Evolutionary conservation across 345 rosid species (phyloP).

Genomic region (Corchorus olitorius): DNA sequence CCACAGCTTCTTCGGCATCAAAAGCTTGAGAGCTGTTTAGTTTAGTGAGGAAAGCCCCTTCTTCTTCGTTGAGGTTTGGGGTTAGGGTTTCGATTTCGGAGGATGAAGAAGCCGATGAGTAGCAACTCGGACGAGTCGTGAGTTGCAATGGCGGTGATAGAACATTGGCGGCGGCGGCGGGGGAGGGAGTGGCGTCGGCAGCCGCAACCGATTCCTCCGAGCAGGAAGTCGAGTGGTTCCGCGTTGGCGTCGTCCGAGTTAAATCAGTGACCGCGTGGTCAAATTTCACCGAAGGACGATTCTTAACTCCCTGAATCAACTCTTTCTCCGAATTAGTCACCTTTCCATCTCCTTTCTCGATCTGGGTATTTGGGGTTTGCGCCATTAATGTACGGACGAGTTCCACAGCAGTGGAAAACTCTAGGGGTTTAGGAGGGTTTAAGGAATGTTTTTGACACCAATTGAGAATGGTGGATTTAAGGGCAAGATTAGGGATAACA

Average conservation of each 20-base stretch:
- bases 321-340: conserved; percentile 32
- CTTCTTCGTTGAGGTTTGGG: conserved; percentile 39
- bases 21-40: conserved; percentile 48
- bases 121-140: conserved; percentile 60
- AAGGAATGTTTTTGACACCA: conserved; percentile 56
- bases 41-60: conserved; percentile 52
- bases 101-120: conserved; percentile 61
- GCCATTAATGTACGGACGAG: conserved; percentile 44
- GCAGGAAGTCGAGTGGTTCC: conserved; percentile 54
- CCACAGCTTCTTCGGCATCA: conserved; percentile 64
- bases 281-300: conserved; percentile 39
- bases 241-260: conserved; percentile 34
- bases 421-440: conserved; percentile 57
- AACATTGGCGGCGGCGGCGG: not conserved
- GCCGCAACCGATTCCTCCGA: conserved; percentile 51
- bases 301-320: conserved; percentile 36
- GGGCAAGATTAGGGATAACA: conserved; percentile 78
- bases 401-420: conserved; percentile 47
- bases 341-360: conserved; percentile 3
- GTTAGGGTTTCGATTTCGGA: conserved; percentile 44
- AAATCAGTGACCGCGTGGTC: conserved; percentile 52
- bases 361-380: not conserved
- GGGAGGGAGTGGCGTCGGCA: not conserved
- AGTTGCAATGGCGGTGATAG: conserved; percentile 48
- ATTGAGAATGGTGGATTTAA: conserved; percentile 67